Conservation (phyloP, 2,329 filamentous ascomycete species). For the Blastomyces silverae region DNA sequence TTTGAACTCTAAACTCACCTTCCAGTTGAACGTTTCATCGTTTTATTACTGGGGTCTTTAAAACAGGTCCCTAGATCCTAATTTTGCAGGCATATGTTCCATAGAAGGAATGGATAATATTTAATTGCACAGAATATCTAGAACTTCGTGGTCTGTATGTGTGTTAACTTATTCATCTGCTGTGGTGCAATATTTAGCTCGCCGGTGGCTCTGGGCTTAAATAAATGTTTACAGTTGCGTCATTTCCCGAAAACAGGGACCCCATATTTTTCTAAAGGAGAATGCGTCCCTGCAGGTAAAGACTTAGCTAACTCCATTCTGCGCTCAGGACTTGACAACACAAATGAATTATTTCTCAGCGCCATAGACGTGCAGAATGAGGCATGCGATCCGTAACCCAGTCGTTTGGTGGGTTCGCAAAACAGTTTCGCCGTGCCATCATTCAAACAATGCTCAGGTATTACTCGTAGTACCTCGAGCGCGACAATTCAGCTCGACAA, state of each 20-base stretch:
- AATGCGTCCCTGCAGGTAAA: too few species aligned
- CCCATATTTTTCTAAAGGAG: neutral
- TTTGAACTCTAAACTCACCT: too few species aligned
- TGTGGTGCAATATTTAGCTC: too few species aligned
- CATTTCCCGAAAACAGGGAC: neutral
- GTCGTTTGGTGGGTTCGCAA: neutral
- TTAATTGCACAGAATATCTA: too few species aligned
- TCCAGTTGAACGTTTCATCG: too few species aligned
- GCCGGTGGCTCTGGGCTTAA: neutral
- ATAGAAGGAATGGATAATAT: too few species aligned
- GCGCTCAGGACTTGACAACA: neutral
- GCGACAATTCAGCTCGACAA: neutral
- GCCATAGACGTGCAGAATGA: slow-evolving; percentile 3
- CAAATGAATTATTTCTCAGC: neutral
- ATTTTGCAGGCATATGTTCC: too few species aligned
- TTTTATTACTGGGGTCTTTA: too few species aligned
- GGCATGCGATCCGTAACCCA: neutral
- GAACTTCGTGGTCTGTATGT: too few species aligned
- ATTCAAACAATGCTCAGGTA: neutral
- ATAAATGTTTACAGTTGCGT: neutral
- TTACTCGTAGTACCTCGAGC: neutral
- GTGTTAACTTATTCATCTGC: too few species aligned
- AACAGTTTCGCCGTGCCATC: neutral
- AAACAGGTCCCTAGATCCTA: too few species aligned
- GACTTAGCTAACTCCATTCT: neutral